Evolutionary conservation across 768 basidiomycete species (phyloP).

Genomic region (Tricholoma furcatifolium): DNA sequence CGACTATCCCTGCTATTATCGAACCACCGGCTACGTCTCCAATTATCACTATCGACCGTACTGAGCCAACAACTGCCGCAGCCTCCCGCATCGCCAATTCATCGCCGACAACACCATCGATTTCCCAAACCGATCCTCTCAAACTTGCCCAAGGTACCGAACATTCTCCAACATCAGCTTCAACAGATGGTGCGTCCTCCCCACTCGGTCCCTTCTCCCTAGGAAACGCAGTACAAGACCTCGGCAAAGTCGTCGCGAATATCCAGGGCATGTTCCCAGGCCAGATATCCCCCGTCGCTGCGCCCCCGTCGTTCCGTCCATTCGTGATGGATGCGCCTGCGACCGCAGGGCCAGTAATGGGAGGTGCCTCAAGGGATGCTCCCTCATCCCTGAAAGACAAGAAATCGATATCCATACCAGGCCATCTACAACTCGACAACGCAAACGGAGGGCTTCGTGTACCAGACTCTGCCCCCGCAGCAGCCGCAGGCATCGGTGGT

Average conservation of each 20-base stretch:
- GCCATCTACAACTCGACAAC: not conserved
- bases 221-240: constrained; percentile 18
- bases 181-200: constrained; percentile 6
- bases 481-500: too few relatives aligned
- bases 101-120: too few relatives aligned
- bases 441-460: not conserved
- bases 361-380: not conserved
- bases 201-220: constrained; percentile 20
- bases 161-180: not conserved
- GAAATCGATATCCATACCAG: constrained; percentile 8
- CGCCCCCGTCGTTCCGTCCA: constrained; percentile 13
- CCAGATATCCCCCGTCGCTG: constrained; percentile 18
- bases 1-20: too few relatives aligned
- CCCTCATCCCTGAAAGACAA: constrained; percentile 2
- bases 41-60: too few relatives aligned
- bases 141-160: not conserved
- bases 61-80: too few relatives aligned
- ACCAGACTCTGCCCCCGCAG: not conserved
- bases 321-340: constrained; percentile 4
- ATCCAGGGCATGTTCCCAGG: constrained; percentile 22
- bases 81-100: too few relatives aligned
- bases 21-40: too few relatives aligned
- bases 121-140: not conserved
- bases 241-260: constrained; percentile 20
- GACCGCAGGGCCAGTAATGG: too few relatives aligned